Evolutionary conservation across 2,329 filamentous ascomycete species (phyloP).

Genomic region (Xylariomycetidae sp.): DNA sequence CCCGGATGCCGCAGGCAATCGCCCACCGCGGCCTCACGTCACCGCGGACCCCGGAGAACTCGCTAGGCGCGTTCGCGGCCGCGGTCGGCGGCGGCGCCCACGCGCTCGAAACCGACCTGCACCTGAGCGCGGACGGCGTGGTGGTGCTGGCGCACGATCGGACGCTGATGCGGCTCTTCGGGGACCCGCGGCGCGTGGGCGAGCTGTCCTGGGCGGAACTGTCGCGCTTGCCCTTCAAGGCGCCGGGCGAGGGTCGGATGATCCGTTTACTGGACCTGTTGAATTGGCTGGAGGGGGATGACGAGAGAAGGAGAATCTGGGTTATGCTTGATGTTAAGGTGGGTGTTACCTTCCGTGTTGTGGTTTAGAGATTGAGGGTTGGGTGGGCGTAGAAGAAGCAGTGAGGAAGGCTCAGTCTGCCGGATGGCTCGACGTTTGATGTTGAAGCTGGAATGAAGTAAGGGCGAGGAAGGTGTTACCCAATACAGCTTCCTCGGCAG

Average conservation of each 20-base stretch:
- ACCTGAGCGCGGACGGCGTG: slow-evolving; percentile 74
- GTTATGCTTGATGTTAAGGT: slow-evolving; percentile 85
- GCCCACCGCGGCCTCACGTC: slow-evolving; percentile 76
- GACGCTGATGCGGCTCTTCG: slow-evolving; percentile 75
- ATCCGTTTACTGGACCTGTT: slow-evolving; percentile 70
- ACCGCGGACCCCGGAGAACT: slow-evolving; percentile 78
- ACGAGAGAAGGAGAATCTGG: too few relatives aligned
- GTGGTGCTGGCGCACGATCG: slow-evolving; percentile 82
- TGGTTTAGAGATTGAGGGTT: too few relatives aligned
- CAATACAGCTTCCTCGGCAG: too few relatives aligned
- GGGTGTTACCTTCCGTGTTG: too few relatives aligned
- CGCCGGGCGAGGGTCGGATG: slow-evolving; percentile 65
- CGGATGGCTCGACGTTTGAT: too few relatives aligned
- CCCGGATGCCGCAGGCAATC: slow-evolving; percentile 60
- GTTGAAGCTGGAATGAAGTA: too few relatives aligned
- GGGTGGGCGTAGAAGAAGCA: too few relatives aligned
- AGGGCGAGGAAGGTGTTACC: too few relatives aligned
- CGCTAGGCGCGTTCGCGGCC: slow-evolving; percentile 68
- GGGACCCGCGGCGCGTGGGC: slow-evolving; percentile 61
- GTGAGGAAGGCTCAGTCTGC: too few relatives aligned
- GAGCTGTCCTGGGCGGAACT: slow-evolving; percentile 75
- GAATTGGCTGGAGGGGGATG: slow-evolving; percentile 59
- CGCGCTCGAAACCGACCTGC: slow-evolving; percentile 83
- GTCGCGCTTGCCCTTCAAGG: slow-evolving; percentile 29
- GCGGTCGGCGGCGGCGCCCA: slow-evolving; percentile 65